Base-by-base conservation (phyloP, 2,329 filamentous ascomycete species). In the Zymoseptoria brevis region DNA sequence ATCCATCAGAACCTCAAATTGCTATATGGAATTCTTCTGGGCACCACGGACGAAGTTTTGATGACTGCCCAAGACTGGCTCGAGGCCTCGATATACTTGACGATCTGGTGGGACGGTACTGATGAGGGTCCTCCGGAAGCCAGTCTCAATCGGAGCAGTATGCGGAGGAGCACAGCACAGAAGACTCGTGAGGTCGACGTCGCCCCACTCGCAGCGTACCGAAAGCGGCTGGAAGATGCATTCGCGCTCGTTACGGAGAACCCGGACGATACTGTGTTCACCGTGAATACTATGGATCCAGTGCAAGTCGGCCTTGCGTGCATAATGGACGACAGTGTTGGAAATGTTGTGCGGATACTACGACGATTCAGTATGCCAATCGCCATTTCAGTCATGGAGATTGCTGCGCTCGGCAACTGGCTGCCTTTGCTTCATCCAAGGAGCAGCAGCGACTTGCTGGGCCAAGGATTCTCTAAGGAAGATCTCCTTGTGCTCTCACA, bases 101-200 rank as follows among this genome's bases (percentile, higher is more conserved):
- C 92, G 30, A 86, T 88, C 5, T 97, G 93, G 93, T 96, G 92
- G 91, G 87, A 96, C 70, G 90, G 94, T 61, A 83, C 83, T n/a
- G 83, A 85, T 60, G 81, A 86, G 8, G 75, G 77, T 1, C 65
- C 74, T 26, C 64, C 72, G 1, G 69, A 73, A 45, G 75, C 73
- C 55, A 79, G 74, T 63, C 71, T 80, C 30, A 79, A 75, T 60
- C 75, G 77, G 57, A 76, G 74, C 41, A 75, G 75, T 11, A 62
- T 77, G 55, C 62, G 62, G 7, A 61, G 60, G 53, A 72, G 71
- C 60, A 71, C 67, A 53, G 70, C 70, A 19, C 73, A 74, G 30
- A 75, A 75, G 57, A 74, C 76, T 21, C 75, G 80, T 16, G 67
- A 73, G 9, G 79, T 81, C 16, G 77, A 82, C 60, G 74, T 80